Base-by-base conservation (phyloP, 441 rosid species). In the California macrophylla region DNA sequence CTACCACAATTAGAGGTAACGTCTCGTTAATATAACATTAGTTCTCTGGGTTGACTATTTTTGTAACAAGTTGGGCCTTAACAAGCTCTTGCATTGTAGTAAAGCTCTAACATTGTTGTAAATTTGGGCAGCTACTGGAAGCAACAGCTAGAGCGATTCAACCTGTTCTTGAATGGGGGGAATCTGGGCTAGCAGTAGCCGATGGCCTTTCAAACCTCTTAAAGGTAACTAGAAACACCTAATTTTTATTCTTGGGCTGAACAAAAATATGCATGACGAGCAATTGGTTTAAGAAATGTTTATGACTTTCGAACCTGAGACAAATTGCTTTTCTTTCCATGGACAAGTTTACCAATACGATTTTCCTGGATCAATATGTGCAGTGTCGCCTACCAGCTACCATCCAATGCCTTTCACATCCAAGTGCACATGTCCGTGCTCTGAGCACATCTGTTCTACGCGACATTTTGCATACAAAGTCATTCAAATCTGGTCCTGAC, bases 321-420 rank as follows among this genome's bases (percentile, higher is more conserved):
- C n/a, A n/a, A n/a, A n/a, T n/a, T 42, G 30, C 30, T 18, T 47
- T 36, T n/a, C 1, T 2, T 66, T 62, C 13, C 61, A 21, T 6
- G 61, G 69, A 24, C 10, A 66, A 64, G 3, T 45, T 26, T 42
- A 47, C 66, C 76, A 63, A 76, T 70, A 45, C 8, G 5, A 16
- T 25, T 70, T 32, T 9, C 64, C 50, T 65, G 64, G 69, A 38
- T 63, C 66, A 23, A 72, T 72, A 10, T 60, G 7, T 89, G 91
- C 93, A 93, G 98, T 91, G 97, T 83, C 98, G 98, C 34, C 79
- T 93, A 73, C 84, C 97, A 0, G 96, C 98, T 18, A 90, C 97
- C 4, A 67, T 90, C 70, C 83, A 87, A 69, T 94, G 99, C 77
- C 89, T 94, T 38, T 90, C 94, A 67, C 99, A 94, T 77, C 89